A percentile compares a stretch with the other conserved stretches of the same genome.
Conservation (phyloP, 1,284 basidiomycete species). For the Heimioporus retisporus region DNA sequence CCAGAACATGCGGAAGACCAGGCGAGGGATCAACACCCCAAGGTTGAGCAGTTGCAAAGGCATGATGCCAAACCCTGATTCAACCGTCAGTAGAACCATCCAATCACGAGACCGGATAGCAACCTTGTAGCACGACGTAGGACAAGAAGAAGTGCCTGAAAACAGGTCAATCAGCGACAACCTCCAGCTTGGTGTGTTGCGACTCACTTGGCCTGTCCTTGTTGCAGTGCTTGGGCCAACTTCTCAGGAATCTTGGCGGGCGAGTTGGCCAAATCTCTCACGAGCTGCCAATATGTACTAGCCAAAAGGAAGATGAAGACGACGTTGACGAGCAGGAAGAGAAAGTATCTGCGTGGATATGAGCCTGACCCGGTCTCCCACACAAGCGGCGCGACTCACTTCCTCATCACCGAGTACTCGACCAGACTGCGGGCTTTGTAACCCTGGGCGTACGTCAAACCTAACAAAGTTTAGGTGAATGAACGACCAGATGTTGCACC, state of each 20-base stretch:
- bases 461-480: conserved; percentile 50
- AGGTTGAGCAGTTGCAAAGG: conserved; percentile 94
- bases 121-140: conserved; percentile 94
- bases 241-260: conserved; percentile 93
- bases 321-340: conserved; percentile 95
- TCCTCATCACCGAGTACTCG: conserved; percentile 94
- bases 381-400: conserved; percentile 60
- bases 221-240: conserved; percentile 83
- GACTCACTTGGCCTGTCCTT: conserved; percentile 71
- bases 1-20: conserved; percentile 76
- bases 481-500: neutral
- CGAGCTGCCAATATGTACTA: conserved; percentile 90
- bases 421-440: conserved; percentile 91
- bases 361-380: conserved; percentile 10
- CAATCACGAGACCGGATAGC: conserved; percentile 4
- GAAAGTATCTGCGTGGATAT: conserved; percentile 77
- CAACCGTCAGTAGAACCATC: conserved; percentile 16
- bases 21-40: conserved; percentile 83
- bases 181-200: neutral
- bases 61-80: conserved; percentile 89
- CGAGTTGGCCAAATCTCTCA: conserved; percentile 88
- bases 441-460: conserved; percentile 90
- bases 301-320: conserved; percentile 97
- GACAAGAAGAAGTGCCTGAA: conserved; percentile 93
- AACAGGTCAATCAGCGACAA: conserved; percentile 28